Base-by-base conservation (phyloP, 2,329 filamentous ascomycete genomes). In the Thielaviopsis populi region DNA sequence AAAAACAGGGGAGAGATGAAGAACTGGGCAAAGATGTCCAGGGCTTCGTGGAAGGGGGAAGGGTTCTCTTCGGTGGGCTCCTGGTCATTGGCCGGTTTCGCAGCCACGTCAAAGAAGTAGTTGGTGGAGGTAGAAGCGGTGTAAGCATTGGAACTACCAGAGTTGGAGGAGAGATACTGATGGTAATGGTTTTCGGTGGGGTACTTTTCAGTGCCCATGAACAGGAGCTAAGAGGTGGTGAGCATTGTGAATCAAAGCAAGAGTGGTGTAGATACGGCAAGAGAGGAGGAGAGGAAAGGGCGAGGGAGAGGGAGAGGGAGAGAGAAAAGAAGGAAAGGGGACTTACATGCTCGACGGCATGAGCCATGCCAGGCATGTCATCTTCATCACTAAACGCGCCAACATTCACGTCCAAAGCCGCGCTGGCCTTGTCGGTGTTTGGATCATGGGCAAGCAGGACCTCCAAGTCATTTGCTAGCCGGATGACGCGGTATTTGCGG, bases 171-270 rank as follows among this genome's bases (percentile, higher is more conserved):
- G 63, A 99, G 83, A 73, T 95, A 99, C 72, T 92, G 87, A 71
- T 89, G 90, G 78, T 99, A 99, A 68, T 88, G 92, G 74, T 99
- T 97, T 75, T 96, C 92, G 72, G 86, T 83, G 0, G 94, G 94
- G 71, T 94, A 99, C 83, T 97, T 99, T 74, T 96, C 87, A 7
- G 94, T 99, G 60, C 94, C 94, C 94, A 99, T 97, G 77, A 99
- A 99, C 27, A 99, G 78, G 68, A 96, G 77, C 80, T 85, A 46
- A n/a, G n/a, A 3, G 42, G n/a, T n/a, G n/a, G 42, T 46, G 15
- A 37, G 33, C 33, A 1, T 37, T 37, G 33, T 37, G 33, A 37
- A 37, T 1, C 5, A 8, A 8, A 37, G 33, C n/a, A 37, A 10
- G 4, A 37, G n/a, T n/a, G n/a, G n/a, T n/a, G n/a, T n/a, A n/a